These are phyloP conservation scores for Kwoniella sp. DNA, from an alignment of 768 basidiomycete genomes.

Conservation along the genomic window DNA sequence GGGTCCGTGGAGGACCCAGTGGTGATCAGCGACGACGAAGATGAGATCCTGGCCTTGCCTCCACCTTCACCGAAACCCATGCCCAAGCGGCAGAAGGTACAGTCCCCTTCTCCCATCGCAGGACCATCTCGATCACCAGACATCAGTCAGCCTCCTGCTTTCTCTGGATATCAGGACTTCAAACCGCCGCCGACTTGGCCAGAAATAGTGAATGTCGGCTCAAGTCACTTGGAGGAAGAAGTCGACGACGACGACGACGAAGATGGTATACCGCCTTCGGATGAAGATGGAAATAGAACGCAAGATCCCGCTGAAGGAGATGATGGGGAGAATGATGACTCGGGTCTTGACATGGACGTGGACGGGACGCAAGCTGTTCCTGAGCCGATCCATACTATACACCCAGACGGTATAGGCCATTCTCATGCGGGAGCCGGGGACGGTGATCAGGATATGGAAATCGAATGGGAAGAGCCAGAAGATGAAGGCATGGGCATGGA, in stretches of 20 bases:
- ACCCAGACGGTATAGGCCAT: background rate
- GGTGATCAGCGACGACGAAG: conserved; percentile 53
- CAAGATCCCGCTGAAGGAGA: conserved; percentile 27
- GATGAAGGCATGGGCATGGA: conserved; percentile 64
- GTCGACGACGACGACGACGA: conserved; percentile 24
- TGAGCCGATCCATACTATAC: conserved; percentile 22
- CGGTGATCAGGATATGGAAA: conserved; percentile 31
- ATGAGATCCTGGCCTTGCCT: conserved; percentile 14
- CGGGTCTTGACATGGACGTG: conserved; percentile 28
- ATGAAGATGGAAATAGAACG: conserved; percentile 21
- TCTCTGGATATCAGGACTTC: conserved; percentile 32
- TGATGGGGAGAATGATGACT: conserved; percentile 30
- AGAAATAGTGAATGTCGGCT: conserved; percentile 41
- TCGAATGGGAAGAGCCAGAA: conserved; percentile 73
- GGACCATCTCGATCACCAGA: conserved; percentile 13
- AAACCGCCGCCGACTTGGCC: conserved; percentile 45
- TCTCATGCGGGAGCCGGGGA: background rate
- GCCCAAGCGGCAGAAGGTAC: conserved; percentile 14
- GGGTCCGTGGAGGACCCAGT: conserved; percentile 46
- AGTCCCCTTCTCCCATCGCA: conserved; percentile 1
- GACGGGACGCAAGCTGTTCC: conserved; percentile 7
- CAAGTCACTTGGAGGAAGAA: background rate
- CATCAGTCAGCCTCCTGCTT: conserved; percentile 14
- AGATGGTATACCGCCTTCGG: conserved; percentile 21
- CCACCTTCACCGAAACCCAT: background rate